Percentiles rank a stretch among this genome's conserved stretches.
phyloP scores from a whole-genome alignment of 176 grass and related monocot genomes.

The Urochloa ruziziensis region DNA sequence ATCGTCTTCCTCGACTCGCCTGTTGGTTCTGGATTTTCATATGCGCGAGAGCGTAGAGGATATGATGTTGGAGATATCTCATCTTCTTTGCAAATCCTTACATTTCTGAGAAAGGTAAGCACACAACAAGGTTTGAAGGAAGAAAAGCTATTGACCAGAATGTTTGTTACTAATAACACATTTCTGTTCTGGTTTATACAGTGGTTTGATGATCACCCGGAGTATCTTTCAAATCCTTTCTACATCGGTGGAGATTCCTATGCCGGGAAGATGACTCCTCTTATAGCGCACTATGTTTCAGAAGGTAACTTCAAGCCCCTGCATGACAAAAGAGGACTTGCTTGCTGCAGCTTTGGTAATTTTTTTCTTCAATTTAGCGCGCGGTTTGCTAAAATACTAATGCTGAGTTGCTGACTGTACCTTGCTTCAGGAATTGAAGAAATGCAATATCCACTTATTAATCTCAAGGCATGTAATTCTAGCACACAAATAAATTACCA shows the following conservation, averaged over 20 bases:
- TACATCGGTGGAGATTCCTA: conserved; percentile 70
- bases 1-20: conserved; percentile 66
- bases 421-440: not conserved
- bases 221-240: conserved; percentile 48
- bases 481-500: not conserved
- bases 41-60: conserved; percentile 28
- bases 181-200: not conserved
- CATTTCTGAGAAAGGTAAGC: conserved; percentile 53
- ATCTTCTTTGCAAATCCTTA: conserved; percentile 40
- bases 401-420: not conserved
- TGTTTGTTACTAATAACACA: not conserved
- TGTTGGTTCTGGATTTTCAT: conserved; percentile 61
- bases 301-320: not conserved
- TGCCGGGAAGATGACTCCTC: conserved; percentile 47
- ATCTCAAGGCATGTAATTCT: not conserved
- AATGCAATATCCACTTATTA: not conserved
- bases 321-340: too few species aligned
- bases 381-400: too few species aligned
- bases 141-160: not conserved
- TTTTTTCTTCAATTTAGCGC: too few species aligned
- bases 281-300: conserved; percentile 26
- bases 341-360: too few species aligned
- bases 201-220: conserved; percentile 57
- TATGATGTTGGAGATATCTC: conserved; percentile 40
- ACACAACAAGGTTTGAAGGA: not conserved